phyloP scores from a whole-genome alignment of 495 filamentous ascomycete species.

The Podospora anserina region DNA sequence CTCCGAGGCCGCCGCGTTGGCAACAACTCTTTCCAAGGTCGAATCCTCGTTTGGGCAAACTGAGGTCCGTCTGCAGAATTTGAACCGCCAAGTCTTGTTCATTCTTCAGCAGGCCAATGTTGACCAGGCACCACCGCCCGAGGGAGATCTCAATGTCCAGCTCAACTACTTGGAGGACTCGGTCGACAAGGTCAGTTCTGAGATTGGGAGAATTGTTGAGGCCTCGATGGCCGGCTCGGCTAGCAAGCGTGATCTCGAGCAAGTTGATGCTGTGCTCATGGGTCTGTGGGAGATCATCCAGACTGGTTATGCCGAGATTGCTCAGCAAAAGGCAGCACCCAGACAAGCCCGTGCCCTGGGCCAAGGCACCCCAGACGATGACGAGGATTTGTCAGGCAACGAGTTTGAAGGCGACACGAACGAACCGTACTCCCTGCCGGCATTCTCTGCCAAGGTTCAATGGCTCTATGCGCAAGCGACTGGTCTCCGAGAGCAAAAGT shows the following conservation, averaged over 20 bases:
- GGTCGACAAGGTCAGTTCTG: constrained; percentile 32
- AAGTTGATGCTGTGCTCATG: constrained; percentile 58
- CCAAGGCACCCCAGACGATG: constrained; percentile 42
- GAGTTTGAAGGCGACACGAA: constrained; percentile 49
- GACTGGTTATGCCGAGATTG: constrained; percentile 58
- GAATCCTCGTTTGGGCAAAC: constrained; percentile 24
- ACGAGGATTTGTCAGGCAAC: constrained; percentile 46
- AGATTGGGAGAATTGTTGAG: constrained; percentile 33
- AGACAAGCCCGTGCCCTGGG: constrained; percentile 42
- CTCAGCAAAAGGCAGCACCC: constrained; percentile 51
- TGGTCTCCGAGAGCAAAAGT: constrained; percentile 76
- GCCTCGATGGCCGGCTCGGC: constrained; percentile 25
- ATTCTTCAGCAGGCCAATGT: constrained; percentile 30
- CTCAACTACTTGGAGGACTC: constrained; percentile 41
- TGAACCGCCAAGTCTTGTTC: constrained; percentile 34
- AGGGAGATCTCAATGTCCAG: constrained; percentile 35
- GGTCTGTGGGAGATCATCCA: constrained; percentile 73
- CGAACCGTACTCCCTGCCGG: constrained; percentile 62
- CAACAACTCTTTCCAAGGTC: constrained; percentile 19
- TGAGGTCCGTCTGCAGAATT: constrained; percentile 30
- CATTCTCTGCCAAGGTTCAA: constrained; percentile 73
- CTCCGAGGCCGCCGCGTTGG: constrained; percentile 16
- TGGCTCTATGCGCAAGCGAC: constrained; percentile 63
- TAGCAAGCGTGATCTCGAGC: constrained; percentile 44
- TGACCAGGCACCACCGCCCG: constrained; percentile 30